A percentile compares a stretch with the other conserved stretches of the same genome.
These are phyloP conservation scores for Nitzschia sp. DNA, from an alignment of 108 stramenopile species.

Conservation along the genomic window DNA sequence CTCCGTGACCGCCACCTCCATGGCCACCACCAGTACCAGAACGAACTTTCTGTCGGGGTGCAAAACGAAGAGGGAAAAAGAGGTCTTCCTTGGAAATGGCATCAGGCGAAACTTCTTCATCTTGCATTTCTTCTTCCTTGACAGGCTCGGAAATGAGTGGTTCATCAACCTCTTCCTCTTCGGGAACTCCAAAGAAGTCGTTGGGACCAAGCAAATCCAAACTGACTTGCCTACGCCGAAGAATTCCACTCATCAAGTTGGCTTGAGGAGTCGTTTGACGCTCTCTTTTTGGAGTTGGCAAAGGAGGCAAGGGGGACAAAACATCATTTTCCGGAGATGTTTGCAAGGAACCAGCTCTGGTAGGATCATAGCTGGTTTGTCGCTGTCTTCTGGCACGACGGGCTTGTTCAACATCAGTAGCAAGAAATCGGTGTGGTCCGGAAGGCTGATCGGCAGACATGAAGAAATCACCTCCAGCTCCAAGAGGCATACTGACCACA, in stretches of 20 bases:
- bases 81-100: constrained; percentile 23
- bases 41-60: constrained; percentile 23
- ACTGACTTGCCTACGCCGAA: constrained; percentile 43
- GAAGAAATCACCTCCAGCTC: constrained; percentile 24
- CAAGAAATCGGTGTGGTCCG: too few species aligned
- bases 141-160: constrained; percentile 19
- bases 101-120: constrained; percentile 24
- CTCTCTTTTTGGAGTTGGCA: neutral
- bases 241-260: constrained; percentile 21
- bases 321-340: too few species aligned
- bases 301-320: neutral
- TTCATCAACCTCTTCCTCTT: constrained; percentile 18
- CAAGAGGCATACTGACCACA: constrained; percentile 51
- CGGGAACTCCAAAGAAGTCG: constrained; percentile 25
- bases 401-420: too few species aligned
- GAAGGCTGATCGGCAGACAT: too few species aligned
- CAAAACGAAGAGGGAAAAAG: constrained; percentile 49
- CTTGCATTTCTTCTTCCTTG: constrained; percentile 30
- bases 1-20: constrained; percentile 22
- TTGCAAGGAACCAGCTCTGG: too few species aligned
- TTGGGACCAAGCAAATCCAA: constrained; percentile 51
- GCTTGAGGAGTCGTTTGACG: constrained; percentile 1
- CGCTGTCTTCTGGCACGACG: neutral
- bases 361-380: neutral
- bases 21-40: constrained; percentile 28